Conservation (phyloP, 2,329 filamentous ascomycete genomes). For the Decorospora gaudefroyi region DNA sequence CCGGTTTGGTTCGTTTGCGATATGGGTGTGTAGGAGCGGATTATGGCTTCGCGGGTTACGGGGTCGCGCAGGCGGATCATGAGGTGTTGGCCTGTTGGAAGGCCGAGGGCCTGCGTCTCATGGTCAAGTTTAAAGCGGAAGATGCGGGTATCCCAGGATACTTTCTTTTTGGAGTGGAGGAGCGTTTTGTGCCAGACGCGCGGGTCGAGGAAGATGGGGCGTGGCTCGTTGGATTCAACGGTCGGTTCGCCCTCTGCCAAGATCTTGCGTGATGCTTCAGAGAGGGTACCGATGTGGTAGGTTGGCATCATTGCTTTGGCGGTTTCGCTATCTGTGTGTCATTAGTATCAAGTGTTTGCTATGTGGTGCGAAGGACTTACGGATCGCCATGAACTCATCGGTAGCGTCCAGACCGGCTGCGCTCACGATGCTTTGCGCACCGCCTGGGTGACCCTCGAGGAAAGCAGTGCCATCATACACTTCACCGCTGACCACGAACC, state of each 20-base stretch:
- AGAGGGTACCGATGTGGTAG: constrained; percentile 82
- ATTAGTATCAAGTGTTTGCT: constrained; percentile 28
- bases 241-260: constrained; percentile 57
- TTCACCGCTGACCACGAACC: constrained; percentile 87
- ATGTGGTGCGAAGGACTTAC: constrained; percentile 57
- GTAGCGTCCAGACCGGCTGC: constrained; percentile 81
- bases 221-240: constrained; percentile 51
- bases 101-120: constrained; percentile 68
- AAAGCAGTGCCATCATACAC: constrained; percentile 87
- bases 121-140: constrained; percentile 82
- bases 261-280: constrained; percentile 60
- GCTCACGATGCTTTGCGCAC: constrained; percentile 79
- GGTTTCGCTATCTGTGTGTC: constrained; percentile 75
- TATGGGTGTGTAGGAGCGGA: constrained; percentile 85
- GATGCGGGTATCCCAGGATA: constrained; percentile 79
- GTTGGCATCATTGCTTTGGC: constrained; percentile 86
- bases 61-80: constrained; percentile 81
- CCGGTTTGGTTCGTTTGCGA: constrained; percentile 67
- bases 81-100: constrained; percentile 84
- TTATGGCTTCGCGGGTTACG: constrained; percentile 70
- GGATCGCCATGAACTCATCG: constrained; percentile 90
- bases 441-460: constrained; percentile 81
- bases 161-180: constrained; percentile 67
- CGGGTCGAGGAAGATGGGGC: constrained; percentile 70
- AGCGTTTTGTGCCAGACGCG: constrained; percentile 74